A percentile compares a stretch with the other conserved stretches of the same genome.
phyloP scores from a whole-genome alignment of 805 yeast genomes.

The Blastobotrys attinorum region DNA sequence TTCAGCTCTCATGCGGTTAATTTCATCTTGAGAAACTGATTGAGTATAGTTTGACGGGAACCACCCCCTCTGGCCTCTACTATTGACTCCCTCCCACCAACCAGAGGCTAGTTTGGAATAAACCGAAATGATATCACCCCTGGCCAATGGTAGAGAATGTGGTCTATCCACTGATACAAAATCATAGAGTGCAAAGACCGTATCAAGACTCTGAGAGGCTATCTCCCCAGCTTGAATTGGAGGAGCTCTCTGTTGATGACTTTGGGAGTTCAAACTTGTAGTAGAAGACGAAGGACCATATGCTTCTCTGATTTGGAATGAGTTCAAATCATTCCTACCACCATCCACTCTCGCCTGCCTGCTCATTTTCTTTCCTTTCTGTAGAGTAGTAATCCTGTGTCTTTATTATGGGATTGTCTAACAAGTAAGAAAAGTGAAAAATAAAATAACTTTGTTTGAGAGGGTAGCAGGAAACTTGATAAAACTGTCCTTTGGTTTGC shows the following conservation, averaged over 20 bases:
- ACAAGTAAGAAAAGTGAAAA: no score
- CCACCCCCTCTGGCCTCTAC: conserved; percentile 64
- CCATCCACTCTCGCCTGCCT: no score
- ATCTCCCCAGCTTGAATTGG: no score
- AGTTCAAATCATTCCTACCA: not conserved
- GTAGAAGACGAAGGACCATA: not conserved
- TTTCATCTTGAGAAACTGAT: not conserved
- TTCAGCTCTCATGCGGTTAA: not conserved
- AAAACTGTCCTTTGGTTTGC: no score
- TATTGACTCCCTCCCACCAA: conserved; percentile 82
- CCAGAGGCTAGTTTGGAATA: conserved; percentile 54
- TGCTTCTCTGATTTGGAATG: not conserved
- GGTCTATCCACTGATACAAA: conserved; percentile 31
- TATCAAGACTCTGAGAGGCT: not conserved
- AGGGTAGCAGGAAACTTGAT: no score
- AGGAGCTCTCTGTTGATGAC: no score
- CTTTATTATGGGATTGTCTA: no score
- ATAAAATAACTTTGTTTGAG: no score
- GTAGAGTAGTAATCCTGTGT: no score
- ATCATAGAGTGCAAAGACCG: not conserved
- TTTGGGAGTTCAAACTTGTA: no score
- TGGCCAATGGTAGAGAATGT: conserved; percentile 42
- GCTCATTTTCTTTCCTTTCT: no score
- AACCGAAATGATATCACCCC: conserved; percentile 70
- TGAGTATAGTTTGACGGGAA: conserved; percentile 63